These are phyloP conservation scores for Lichtheimia hyalospora DNA, from an alignment of 371 early-diverging fungal genomes.

Conservation along the genomic window DNA sequence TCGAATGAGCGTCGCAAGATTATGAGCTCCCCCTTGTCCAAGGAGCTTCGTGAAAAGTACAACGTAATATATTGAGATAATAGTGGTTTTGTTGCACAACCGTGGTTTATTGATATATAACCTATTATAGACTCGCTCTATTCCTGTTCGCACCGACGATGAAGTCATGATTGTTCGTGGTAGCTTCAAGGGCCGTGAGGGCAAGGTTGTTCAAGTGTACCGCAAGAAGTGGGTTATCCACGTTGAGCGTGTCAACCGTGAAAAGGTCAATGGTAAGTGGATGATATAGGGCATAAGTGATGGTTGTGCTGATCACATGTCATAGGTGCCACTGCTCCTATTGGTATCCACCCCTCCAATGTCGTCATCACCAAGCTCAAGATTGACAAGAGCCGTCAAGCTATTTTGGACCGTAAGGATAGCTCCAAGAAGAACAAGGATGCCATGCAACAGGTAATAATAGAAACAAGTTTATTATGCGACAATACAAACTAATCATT, in stretches of 20 bases:
- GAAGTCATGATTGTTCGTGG: slow-evolving; percentile 97
- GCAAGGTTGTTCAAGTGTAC: slow-evolving; percentile 95
- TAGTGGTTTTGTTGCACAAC: neutral
- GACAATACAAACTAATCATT: neutral
- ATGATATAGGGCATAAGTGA: neutral
- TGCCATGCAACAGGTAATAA: slow-evolving; percentile 46
- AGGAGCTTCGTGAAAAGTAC: slow-evolving; percentile 98
- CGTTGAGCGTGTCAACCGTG: slow-evolving; percentile 93
- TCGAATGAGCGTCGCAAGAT: slow-evolving; percentile 93
- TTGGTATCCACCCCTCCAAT: slow-evolving; percentile 98
- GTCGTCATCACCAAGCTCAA: slow-evolving; percentile 94
- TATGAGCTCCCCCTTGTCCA: slow-evolving; percentile 95
- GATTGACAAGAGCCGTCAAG: slow-evolving; percentile 95
- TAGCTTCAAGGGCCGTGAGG: slow-evolving; percentile 95
- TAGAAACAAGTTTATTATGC: neutral
- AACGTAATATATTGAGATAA: slow-evolving; percentile 56
- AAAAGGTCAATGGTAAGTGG: slow-evolving; percentile 92
- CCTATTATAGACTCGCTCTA: slow-evolving; percentile 72
- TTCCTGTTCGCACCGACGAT: slow-evolving; percentile 97
- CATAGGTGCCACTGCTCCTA: slow-evolving; percentile 71
- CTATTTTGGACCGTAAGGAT: slow-evolving; percentile 79
- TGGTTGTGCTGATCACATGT: neutral
- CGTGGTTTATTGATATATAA: neutral
- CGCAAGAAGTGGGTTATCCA: slow-evolving; percentile 98
- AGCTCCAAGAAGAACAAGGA: slow-evolving; percentile 32